Percentiles rank a stretch among this genome's conserved stretches.
These are phyloP conservation scores for Dipteronia dyeriana DNA, from an alignment of 345 rosid genomes.

Conservation along the genomic window DNA sequence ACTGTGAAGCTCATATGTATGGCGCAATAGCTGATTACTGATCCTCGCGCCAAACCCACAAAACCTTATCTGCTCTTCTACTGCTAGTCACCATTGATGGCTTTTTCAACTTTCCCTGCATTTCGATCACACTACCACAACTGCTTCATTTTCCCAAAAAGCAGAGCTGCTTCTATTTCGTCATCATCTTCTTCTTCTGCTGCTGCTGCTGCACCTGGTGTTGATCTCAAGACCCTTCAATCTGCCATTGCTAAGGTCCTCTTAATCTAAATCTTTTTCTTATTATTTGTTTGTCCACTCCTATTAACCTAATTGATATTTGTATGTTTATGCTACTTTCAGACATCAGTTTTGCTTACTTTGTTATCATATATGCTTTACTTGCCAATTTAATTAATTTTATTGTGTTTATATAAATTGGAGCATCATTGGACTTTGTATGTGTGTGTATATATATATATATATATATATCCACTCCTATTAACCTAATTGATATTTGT, in stretches of 20 bases:
- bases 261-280: not conserved
- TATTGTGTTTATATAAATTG: no score
- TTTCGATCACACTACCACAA: conserved; percentile 11
- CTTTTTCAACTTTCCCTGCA: conserved; percentile 6
- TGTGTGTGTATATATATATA: no score
- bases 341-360: no score
- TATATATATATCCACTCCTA: no score
- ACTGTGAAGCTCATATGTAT: not conserved
- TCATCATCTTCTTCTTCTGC: conserved; percentile 50
- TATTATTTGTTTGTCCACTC: not conserved
- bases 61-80: conserved; percentile 1
- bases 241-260: conserved; percentile 72
- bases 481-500: no score
- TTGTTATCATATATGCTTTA: no score
- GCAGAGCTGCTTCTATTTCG: conserved; percentile 14
- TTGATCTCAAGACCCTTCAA: conserved; percentile 62
- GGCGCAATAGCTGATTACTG: not conserved
- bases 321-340: no score
- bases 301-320: not conserved
- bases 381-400: no score
- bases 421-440: no score
- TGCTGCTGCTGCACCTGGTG: conserved; percentile 38
- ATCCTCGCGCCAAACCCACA: conserved; percentile 1
- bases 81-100: not conserved
- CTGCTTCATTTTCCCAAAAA: not conserved